These are phyloP conservation scores for Clonostachys solani DNA, from an alignment of 2,329 filamentous ascomycete genomes.

Conservation along the genomic window DNA sequence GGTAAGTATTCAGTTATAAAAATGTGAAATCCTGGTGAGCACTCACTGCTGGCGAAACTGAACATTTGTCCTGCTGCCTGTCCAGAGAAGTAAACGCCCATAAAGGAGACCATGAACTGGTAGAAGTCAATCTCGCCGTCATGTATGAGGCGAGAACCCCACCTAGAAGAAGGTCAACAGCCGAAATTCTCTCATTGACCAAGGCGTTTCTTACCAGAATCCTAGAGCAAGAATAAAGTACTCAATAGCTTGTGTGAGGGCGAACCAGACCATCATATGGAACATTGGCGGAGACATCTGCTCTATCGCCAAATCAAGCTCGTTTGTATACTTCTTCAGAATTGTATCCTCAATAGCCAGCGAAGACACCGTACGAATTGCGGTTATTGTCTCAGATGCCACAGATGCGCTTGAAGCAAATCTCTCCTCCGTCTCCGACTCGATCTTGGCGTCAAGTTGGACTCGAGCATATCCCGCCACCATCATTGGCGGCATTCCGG, in stretches of 20 bases:
- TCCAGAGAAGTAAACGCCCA: constrained; percentile 25
- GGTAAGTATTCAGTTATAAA: background rate
- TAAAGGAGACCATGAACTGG: constrained; percentile 34
- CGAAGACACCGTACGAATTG: constrained; percentile 37
- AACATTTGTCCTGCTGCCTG: constrained; percentile 15
- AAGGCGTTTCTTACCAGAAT: constrained; percentile 19
- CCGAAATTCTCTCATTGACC: background rate
- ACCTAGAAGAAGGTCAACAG: constrained; percentile 14
- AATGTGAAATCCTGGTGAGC: background rate
- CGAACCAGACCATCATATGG: constrained; percentile 12
- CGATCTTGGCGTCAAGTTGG: constrained; percentile 25
- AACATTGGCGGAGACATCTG: constrained; percentile 3
- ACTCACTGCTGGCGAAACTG: constrained; percentile 25
- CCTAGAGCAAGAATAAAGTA: constrained; percentile 23
- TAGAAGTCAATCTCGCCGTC: constrained; percentile 24
- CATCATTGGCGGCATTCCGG: constrained; percentile 33
- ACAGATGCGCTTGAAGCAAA: constrained; percentile 37
- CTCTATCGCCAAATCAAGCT: constrained; percentile 15
- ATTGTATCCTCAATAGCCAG: constrained; percentile 28
- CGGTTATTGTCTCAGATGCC: constrained; percentile 38
- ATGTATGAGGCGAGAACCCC: constrained; percentile 4
- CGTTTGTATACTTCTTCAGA: constrained; percentile 21
- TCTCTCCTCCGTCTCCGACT: constrained; percentile 11
- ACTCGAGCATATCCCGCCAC: constrained; percentile 33
- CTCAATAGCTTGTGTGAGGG: constrained; percentile 14